These are phyloP conservation scores for Brassica incana DNA, from an alignment of 345 rosid species.

Conservation along the genomic window DNA sequence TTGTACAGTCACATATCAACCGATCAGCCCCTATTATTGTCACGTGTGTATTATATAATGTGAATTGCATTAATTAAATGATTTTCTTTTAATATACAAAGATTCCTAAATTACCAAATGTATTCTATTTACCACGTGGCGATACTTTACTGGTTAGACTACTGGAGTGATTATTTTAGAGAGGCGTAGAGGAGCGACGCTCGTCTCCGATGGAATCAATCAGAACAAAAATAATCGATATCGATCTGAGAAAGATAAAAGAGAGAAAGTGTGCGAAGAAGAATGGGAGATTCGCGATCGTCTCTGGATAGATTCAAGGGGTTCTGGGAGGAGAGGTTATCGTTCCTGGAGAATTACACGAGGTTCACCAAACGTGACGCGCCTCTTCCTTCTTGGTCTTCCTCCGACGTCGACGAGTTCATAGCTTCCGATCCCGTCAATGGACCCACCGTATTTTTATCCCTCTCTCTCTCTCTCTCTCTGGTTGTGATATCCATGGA, in stretches of 20 bases:
- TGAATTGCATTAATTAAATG: no score
- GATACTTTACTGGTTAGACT: background rate
- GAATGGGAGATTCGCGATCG: constrained; percentile 48
- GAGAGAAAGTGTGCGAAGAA: background rate
- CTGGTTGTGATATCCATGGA: background rate
- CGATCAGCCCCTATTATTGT: no score
- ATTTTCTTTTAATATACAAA: no score
- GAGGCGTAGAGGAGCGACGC: background rate
- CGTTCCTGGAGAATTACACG: constrained; percentile 58
- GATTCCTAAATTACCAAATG: background rate
- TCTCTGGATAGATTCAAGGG: constrained; percentile 50
- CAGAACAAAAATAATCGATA: background rate
- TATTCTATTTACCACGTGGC: background rate
- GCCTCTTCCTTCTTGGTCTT: constrained; percentile 80
- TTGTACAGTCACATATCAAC: no score
- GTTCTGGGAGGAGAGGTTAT: constrained; percentile 64
- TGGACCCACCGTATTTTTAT: constrained; percentile 64
- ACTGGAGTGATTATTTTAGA: background rate
- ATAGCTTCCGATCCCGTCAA: constrained; percentile 81
- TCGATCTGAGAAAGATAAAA: background rate
- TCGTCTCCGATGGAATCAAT: background rate
- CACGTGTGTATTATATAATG: no score
- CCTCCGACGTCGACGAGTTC: constrained; percentile 76
- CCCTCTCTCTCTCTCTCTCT: background rate
- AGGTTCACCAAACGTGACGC: constrained; percentile 54